Evolutionary conservation across 129 eudicot genomes (phyloP), one percentile per base, ranked within the genome.

Genomic region (Rutidosis leptorrhynchoides): DNA sequence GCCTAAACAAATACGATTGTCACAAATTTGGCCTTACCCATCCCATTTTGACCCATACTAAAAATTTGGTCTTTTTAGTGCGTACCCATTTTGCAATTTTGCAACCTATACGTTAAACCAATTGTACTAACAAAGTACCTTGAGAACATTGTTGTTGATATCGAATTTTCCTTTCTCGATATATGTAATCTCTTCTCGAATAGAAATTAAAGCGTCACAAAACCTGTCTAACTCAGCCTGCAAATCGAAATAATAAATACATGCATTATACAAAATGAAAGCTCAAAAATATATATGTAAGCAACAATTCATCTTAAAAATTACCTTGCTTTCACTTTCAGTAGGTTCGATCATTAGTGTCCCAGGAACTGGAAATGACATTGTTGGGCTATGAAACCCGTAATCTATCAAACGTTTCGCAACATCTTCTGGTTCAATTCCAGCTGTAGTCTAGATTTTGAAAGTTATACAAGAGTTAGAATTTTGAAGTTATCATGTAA

Each of bases 301-400:
- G 32, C 9, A 54, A 15, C 12, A 19, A 42, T 32, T 5, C 29
- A 60, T 37, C 22, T 42, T 42, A 21, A 4, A 52, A 20, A 45
- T 35, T 79, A 92, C 98, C 96, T 93, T 93, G 96, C 98, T 93
- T 80, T 93, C 98, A 72, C 98, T 88, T 80, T 93, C 98, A 3
- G 98, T 93, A 8, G 98, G 98, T 77, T 93, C 96, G 70, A 93
- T 86, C 98, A 93, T 93, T 35, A 93, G 98, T 7, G 98, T 93
- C 33, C 98, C 98, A 2, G 98, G 98, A 74, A 93, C 98, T 0
- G 98, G 98, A 91, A 91, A 93, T 19, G 98, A 93, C 98, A 93
- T 88, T 64, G 98, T 93, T 30, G 98, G 98, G 23, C 87, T 95
- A 61, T 93, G 98, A 65, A 93, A 93, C 59, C 98, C 98, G 9